Conservation (phyloP, 352 stramenopile species). For the Phytophthora tubulina region DNA sequence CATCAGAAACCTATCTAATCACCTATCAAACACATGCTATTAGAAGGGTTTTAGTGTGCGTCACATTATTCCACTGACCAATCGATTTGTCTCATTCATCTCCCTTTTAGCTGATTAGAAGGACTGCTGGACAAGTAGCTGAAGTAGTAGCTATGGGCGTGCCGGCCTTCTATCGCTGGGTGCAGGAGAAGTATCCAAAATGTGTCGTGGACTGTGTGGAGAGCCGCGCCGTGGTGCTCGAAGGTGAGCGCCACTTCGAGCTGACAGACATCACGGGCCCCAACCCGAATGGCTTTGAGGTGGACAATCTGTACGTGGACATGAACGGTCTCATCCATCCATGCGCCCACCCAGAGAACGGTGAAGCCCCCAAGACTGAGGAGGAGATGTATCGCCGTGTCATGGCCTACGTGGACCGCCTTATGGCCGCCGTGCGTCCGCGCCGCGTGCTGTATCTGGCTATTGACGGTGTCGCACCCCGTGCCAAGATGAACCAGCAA, state of each 20-base stretch:
- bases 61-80: conserved; percentile 28
- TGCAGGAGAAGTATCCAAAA: conserved; percentile 99
- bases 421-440: conserved; percentile 95
- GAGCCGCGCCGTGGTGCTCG: conserved; percentile 75
- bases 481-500: conserved; percentile 99
- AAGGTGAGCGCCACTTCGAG: conserved; percentile 85
- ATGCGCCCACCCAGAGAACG: conserved; percentile 97
- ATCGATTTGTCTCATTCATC: conserved; percentile 37
- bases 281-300: conserved; percentile 95
- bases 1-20: background rate
- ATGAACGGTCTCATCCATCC: conserved; percentile 99
- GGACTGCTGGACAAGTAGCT: conserved; percentile 2
- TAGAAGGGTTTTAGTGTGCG: conserved; percentile 1
- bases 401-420: conserved; percentile 96
- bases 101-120: background rate
- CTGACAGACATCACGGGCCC: conserved; percentile 81
- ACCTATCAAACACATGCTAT: background rate
- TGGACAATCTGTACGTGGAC: conserved; percentile 99
- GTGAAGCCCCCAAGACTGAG: conserved; percentile 93
- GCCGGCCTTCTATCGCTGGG: conserved; percentile 99
- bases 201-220: conserved; percentile 94
- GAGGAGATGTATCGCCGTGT: conserved; percentile 99
- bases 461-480: conserved; percentile 98
- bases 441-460: conserved; percentile 97
- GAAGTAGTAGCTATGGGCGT: conserved; percentile 93